Base-by-base conservation (phyloP, 202 grass and related monocot species). In the Panicum virgatum region DNA sequence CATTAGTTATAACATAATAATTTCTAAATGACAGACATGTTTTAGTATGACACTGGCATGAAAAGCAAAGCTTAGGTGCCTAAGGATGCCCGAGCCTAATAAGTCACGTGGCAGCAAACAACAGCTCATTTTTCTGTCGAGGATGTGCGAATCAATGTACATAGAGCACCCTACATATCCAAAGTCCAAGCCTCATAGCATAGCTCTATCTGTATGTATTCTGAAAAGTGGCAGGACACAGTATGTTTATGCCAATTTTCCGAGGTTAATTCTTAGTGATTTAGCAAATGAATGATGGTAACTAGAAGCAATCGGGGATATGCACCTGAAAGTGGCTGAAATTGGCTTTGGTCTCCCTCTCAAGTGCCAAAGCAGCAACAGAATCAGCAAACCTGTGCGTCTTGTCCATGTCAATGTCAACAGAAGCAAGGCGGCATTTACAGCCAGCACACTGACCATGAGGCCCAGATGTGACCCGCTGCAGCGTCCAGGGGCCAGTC, bases 271-370 rank as follows among this genome's bases (percentile, higher is more conserved):
- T 75, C 12, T 51, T 23, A 0, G 0, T 6, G 57, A 69, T 20
- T 1, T 75, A 75, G 23, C 48, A 88, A 22, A 74, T 19, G 38
- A 75, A 29, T 62, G 7, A 8, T 27, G 75, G 18, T 30, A 36
- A 56, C 12, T 10, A 69, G 0, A 73, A 5, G 10, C 0, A 53
- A 71, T 23, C 19, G 27, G n/a, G 40, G 1, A 56, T 56, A 73
- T 9, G 20, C 66, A 94, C 95, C 90, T 93, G 90, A 84, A 95
- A 98, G 0, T 72, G 84, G 80, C 83, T 88, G 90, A 98, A 93
- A 88, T 98, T 95, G 74, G 77, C 65, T 59, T 88, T 91, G 60
- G 78, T 86, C 26, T 98, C 92, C 83, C 95, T 93, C 82, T 90
- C 88, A 67, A 91, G 84, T 22, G 95, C 92, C 81, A 98, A 83